A percentile compares a stretch with the other conserved stretches of the same genome.
These are phyloP conservation scores for Candolleomyces aberdarensis DNA, from an alignment of 768 basidiomycete species.

Conservation along the genomic window DNA sequence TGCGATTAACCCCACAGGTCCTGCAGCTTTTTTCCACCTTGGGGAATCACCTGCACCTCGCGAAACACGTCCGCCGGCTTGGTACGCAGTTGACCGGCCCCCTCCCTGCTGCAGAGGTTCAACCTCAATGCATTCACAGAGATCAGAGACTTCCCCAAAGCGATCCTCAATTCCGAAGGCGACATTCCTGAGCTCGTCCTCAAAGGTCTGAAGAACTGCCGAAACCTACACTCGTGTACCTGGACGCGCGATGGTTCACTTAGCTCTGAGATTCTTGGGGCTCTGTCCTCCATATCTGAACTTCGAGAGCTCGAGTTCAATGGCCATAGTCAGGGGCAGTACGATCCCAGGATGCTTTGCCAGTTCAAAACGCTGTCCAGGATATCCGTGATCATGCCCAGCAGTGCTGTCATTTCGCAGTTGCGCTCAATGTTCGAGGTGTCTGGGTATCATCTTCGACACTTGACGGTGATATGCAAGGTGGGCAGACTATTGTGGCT, in stretches of 20 bases:
- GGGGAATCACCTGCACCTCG: conserved; percentile 50
- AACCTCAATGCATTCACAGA: conserved; percentile 35
- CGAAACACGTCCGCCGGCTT: conserved; percentile 52
- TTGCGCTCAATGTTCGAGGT: conserved; percentile 49
- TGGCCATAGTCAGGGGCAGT: conserved; percentile 55
- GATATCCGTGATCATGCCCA: conserved; percentile 77
- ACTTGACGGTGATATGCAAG: conserved; percentile 69
- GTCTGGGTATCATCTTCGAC: conserved; percentile 46
- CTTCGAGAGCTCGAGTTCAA: conserved; percentile 70
- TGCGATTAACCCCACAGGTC: conserved; percentile 42
- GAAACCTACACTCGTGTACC: conserved; percentile 57
- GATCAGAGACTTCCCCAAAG: conserved; percentile 72
- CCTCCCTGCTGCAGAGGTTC: neutral
- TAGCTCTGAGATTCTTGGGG: conserved; percentile 53
- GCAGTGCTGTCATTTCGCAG: conserved; percentile 43
- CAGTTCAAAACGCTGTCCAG: conserved; percentile 50
- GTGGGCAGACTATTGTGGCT: conserved; percentile 28
- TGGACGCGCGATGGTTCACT: conserved; percentile 84
- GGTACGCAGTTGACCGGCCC: conserved; percentile 36
- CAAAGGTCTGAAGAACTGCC: conserved; percentile 56
- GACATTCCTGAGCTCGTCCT: conserved; percentile 39
- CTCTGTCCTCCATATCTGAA: conserved; percentile 37
- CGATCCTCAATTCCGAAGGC: conserved; percentile 28
- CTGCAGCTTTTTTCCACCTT: conserved; percentile 61
- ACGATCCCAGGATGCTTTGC: conserved; percentile 49